A percentile compares a stretch with the other conserved stretches of the same genome.
Evolutionary conservation across 2,329 filamentous ascomycete species (phyloP).

Genomic region (Fusarium sp.): DNA sequence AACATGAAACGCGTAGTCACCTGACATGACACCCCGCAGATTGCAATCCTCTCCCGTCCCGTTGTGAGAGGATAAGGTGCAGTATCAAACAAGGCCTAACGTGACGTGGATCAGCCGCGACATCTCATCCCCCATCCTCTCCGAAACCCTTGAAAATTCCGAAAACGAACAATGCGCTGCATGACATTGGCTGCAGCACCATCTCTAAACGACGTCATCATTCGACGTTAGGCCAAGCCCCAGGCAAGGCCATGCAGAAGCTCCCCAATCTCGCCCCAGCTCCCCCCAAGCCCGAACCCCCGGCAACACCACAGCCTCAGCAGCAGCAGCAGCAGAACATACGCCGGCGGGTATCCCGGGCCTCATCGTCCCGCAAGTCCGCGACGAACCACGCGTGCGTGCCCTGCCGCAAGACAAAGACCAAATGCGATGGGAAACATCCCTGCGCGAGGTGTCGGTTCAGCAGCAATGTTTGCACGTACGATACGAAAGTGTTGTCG

Average conservation of each 20-base stretch:
- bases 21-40: slow-evolving; percentile 3
- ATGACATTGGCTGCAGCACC: neutral
- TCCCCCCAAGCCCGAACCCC: neutral
- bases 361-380: slow-evolving; percentile 4
- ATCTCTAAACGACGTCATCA: slow-evolving; percentile 26
- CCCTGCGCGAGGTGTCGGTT: slow-evolving; percentile 8
- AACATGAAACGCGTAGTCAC: slow-evolving; percentile 2
- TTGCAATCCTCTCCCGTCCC: neutral
- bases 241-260: slow-evolving; percentile 5
- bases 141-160: too few relatives aligned
- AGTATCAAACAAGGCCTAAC: neutral
- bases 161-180: neutral
- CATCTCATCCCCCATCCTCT: neutral
- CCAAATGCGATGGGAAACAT: slow-evolving; percentile 21
- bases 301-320: neutral
- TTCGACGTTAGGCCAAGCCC: neutral
- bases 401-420: slow-evolving; percentile 24
- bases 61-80: neutral
- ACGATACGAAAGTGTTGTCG: slow-evolving; percentile 10
- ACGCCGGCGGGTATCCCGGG: neutral
- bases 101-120: neutral
- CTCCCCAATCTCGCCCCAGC: slow-evolving; percentile 17
- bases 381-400: slow-evolving; percentile 13
- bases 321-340: neutral
- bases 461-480: slow-evolving; percentile 5